These are phyloP conservation scores for Cryphonectria nitschkei DNA, from an alignment of 2,329 filamentous ascomycete genomes.

Conservation along the genomic window DNA sequence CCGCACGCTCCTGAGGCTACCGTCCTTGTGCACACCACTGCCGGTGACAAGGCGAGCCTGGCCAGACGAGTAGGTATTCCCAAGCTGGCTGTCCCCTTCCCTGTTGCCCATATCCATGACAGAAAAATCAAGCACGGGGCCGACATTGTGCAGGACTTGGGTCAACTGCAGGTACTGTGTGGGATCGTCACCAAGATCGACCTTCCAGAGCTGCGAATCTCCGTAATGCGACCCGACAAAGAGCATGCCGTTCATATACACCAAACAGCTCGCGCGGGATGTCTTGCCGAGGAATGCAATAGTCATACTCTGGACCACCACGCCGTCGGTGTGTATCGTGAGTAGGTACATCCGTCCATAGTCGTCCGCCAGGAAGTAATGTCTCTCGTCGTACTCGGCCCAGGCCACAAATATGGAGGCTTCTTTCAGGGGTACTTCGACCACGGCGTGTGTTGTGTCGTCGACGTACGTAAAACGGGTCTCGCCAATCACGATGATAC, in stretches of 20 bases:
- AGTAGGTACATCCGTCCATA: constrained; percentile 87
- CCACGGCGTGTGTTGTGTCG: constrained; percentile 69
- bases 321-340: constrained; percentile 69
- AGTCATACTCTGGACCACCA: constrained; percentile 73
- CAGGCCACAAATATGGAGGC: constrained; percentile 90
- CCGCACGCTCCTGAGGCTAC: constrained; percentile 84
- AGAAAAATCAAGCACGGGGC: constrained; percentile 87
- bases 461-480: constrained; percentile 86
- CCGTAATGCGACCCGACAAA: constrained; percentile 93
- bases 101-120: constrained; percentile 95
- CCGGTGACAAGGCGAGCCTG: constrained; percentile 93
- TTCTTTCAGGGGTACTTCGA: constrained; percentile 68
- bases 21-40: constrained; percentile 87
- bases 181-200: constrained; percentile 55
- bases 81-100: constrained; percentile 72
- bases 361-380: constrained; percentile 89
- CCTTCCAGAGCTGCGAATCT: constrained; percentile 80
- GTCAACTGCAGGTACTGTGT: constrained; percentile 60
- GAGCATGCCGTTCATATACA: constrained; percentile 75
- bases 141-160: constrained; percentile 82
- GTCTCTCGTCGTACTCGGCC: constrained; percentile 79
- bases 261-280: constrained; percentile 75
- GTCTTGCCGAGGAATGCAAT: constrained; percentile 68
- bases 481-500: constrained; percentile 76
- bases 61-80: constrained; percentile 91